Percentiles rank a stretch among this genome's conserved stretches.
These are phyloP conservation scores for Botryotinia convoluta DNA, from an alignment of 2,329 filamentous ascomycete species.

Conservation along the genomic window DNA sequence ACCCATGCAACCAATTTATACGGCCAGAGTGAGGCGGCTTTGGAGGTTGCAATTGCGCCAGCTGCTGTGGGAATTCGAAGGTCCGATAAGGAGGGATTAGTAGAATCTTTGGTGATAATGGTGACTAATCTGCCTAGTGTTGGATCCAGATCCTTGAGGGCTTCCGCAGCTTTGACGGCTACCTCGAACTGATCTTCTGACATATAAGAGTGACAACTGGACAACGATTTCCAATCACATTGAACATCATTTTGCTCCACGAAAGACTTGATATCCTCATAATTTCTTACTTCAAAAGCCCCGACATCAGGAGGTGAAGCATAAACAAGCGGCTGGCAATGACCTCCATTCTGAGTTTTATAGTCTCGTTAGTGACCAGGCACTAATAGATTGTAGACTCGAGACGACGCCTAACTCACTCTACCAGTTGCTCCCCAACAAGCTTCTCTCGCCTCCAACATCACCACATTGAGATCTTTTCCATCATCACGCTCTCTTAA, in stretches of 20 bases:
- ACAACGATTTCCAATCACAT: slow-evolving; percentile 66
- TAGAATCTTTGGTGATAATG: slow-evolving; percentile 38
- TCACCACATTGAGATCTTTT: slow-evolving; percentile 54
- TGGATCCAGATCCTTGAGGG: slow-evolving; percentile 51
- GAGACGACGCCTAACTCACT: slow-evolving; percentile 47
- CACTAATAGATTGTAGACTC: slow-evolving; percentile 8
- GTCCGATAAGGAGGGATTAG: slow-evolving; percentile 43
- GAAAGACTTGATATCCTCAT: slow-evolving; percentile 56
- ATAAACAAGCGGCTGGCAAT: slow-evolving; percentile 73
- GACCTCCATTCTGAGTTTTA: slow-evolving; percentile 59
- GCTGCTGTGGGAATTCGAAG: slow-evolving; percentile 56
- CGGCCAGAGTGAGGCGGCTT: slow-evolving; percentile 72
- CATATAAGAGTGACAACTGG: slow-evolving; percentile 64
- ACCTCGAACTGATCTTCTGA: slow-evolving; percentile 52
- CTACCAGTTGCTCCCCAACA: slow-evolving; percentile 83
- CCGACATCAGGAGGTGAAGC: slow-evolving; percentile 57
- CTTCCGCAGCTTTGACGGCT: slow-evolving; percentile 50
- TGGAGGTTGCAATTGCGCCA: slow-evolving; percentile 62
- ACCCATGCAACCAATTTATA: slow-evolving; percentile 79
- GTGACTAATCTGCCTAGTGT: slow-evolving; percentile 50
- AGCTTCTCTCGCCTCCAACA: slow-evolving; percentile 76
- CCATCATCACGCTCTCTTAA: slow-evolving; percentile 47
- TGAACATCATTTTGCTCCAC: slow-evolving; percentile 56
- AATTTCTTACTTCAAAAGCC: slow-evolving; percentile 71
- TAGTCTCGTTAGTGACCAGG: not conserved